Evolutionary conservation across 345 rosid species (phyloP).

Genomic region (Theobroma cacao): DNA sequence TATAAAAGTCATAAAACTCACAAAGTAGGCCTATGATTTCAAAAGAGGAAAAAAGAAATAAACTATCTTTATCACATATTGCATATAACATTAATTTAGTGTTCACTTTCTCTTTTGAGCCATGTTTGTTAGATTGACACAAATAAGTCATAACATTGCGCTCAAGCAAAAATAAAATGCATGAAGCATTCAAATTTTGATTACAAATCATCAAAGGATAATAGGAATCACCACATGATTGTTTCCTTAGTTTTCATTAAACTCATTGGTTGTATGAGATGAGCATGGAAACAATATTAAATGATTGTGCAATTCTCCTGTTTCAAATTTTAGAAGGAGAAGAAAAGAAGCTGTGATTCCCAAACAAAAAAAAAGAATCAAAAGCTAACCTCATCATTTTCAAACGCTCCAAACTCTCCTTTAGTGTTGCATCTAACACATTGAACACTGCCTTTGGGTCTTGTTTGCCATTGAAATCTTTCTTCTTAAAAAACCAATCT

Average conservation of each 20-base stretch:
- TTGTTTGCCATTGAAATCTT: slow-evolving; percentile 29
- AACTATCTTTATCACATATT: neutral
- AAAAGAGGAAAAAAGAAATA: neutral
- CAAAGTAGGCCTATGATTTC: neutral
- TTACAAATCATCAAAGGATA: neutral
- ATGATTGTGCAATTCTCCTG: neutral
- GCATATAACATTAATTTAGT: no score
- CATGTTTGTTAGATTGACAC: neutral
- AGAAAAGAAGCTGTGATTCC: neutral
- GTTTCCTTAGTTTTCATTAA: neutral
- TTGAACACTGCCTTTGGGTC: slow-evolving; percentile 48
- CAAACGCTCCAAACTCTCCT: slow-evolving; percentile 64
- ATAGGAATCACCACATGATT: neutral
- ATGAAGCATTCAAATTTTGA: neutral
- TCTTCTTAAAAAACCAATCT: slow-evolving; percentile 34
- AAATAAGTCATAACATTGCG: neutral
- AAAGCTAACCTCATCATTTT: slow-evolving; percentile 55
- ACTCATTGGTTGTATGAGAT: no score
- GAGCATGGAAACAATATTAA: neutral
- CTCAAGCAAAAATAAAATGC: slow-evolving; percentile 1
- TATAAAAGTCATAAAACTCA: neutral
- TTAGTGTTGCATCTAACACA: slow-evolving; percentile 55
- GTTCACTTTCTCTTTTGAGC: neutral
- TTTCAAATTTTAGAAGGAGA: neutral
- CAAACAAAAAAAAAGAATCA: neutral